A percentile compares a stretch with the other conserved stretches of the same genome.
These are phyloP conservation scores for Trametes sp. DNA, from an alignment of 1,284 basidiomycete species.

Conservation along the genomic window DNA sequence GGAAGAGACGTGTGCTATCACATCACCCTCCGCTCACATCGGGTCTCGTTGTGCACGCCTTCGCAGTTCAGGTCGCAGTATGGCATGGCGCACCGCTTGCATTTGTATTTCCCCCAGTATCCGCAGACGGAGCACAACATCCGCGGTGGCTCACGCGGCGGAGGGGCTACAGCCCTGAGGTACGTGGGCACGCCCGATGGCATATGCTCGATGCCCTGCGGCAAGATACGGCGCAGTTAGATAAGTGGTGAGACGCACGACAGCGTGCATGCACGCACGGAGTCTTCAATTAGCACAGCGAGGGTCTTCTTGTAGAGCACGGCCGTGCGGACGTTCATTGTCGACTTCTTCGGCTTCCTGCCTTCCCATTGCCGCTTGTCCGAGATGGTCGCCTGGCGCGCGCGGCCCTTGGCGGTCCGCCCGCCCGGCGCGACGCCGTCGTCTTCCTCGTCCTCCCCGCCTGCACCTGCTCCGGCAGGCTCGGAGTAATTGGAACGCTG, in stretches of 20 bases:
- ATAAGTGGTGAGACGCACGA: conserved; percentile 4
- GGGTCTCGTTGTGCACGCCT: conserved; percentile 64
- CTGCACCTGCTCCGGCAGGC: conserved; percentile 46
- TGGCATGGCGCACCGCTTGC: conserved; percentile 62
- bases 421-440: conserved; percentile 45
- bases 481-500: conserved; percentile 84
- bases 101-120: conserved; percentile 71
- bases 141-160: conserved; percentile 57
- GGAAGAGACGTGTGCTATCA: conserved; percentile 33
- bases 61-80: conserved; percentile 67
- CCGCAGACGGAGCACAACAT: conserved; percentile 73
- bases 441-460: conserved; percentile 37
- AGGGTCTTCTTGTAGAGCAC: conserved; percentile 83
- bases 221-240: conserved; percentile 2
- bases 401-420: conserved; percentile 62
- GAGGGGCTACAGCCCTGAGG: conserved; percentile 59
- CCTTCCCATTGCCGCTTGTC: conserved; percentile 63
- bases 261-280: conserved; percentile 53
- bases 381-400: conserved; percentile 70
- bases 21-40: conserved; percentile 64
- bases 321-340: conserved; percentile 78
- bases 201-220: conserved; percentile 67
- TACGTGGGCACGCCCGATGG: conserved; percentile 63
- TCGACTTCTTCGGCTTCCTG: conserved; percentile 78
- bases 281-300: conserved; percentile 76